Percentiles rank a stretch among this genome's conserved stretches.
Conservation (phyloP, 768 basidiomycete species). For the Podaxis sp. region DNA sequence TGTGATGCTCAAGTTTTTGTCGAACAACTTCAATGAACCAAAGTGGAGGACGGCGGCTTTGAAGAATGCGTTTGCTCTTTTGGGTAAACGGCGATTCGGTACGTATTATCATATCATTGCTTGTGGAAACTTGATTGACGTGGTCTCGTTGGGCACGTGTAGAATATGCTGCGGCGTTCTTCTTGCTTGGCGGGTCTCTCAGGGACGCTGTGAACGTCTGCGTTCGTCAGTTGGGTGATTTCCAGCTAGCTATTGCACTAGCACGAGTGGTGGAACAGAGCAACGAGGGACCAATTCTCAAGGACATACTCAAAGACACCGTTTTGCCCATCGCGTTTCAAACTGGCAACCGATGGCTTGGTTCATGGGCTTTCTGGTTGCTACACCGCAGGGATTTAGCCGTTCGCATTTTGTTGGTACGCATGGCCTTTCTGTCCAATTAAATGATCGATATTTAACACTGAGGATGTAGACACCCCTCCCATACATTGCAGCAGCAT, state of each 20-base stretch:
- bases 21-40: constrained; percentile 81
- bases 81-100: constrained; percentile 94
- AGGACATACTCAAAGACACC: constrained; percentile 64
- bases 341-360: constrained; percentile 90
- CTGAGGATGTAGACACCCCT: constrained; percentile 60
- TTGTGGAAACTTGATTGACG: constrained; percentile 2
- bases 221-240: constrained; percentile 82
- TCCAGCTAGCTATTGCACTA: constrained; percentile 86
- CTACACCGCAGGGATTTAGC: constrained; percentile 85
- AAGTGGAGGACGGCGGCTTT: constrained; percentile 92
- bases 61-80: constrained; percentile 93
- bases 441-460: not conserved
- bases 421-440: constrained; percentile 25
- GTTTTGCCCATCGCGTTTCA: constrained; percentile 85
- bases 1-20: constrained; percentile 87
- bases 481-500: constrained; percentile 62
- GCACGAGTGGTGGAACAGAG: constrained; percentile 83
- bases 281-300: constrained; percentile 77
- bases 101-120: constrained; percentile 23
- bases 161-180: constrained; percentile 99
- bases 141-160: not conserved
- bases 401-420: constrained; percentile 85
- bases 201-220: constrained; percentile 94
- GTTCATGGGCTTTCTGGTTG: constrained; percentile 96
- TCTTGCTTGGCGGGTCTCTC: constrained; percentile 84